Evolutionary conservation across 2,329 filamentous ascomycete genomes (phyloP).

Genomic region (Colletotrichum camelliae): DNA sequence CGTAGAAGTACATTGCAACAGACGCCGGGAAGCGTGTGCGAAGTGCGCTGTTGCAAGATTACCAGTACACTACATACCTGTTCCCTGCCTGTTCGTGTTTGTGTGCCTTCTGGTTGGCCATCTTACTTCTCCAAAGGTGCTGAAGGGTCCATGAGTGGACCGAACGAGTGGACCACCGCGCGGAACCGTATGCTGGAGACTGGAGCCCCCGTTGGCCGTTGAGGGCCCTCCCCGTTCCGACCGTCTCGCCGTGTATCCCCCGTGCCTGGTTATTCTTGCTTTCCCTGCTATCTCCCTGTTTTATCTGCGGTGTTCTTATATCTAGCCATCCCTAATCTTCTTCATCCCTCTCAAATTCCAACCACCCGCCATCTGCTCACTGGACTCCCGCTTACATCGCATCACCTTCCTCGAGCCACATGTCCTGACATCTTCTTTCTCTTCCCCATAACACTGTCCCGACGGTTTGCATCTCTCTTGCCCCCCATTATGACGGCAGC

Average conservation of each 20-base stretch:
- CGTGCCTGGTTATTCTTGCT: background rate
- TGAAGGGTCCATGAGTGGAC: background rate
- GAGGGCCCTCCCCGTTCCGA: background rate
- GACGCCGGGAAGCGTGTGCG: background rate
- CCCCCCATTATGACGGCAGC: background rate
- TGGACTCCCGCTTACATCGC: background rate
- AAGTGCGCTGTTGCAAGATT: background rate
- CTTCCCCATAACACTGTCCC: background rate
- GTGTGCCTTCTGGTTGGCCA: background rate
- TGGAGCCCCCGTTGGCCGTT: background rate
- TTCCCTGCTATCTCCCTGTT: background rate
- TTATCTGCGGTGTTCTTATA: background rate
- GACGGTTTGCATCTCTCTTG: background rate
- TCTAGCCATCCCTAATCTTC: background rate
- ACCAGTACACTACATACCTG: background rate
- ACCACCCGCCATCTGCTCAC: background rate
- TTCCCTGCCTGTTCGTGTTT: background rate
- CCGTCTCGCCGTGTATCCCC: background rate
- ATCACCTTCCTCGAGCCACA: background rate
- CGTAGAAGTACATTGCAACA: background rate
- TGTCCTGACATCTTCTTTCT: background rate
- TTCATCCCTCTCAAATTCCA: background rate
- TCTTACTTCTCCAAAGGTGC: background rate
- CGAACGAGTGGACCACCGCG: background rate
- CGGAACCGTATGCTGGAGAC: slow-evolving; percentile 1